Conservation (phyloP, 495 filamentous ascomycete species). For the Xylaria nigripes region DNA sequence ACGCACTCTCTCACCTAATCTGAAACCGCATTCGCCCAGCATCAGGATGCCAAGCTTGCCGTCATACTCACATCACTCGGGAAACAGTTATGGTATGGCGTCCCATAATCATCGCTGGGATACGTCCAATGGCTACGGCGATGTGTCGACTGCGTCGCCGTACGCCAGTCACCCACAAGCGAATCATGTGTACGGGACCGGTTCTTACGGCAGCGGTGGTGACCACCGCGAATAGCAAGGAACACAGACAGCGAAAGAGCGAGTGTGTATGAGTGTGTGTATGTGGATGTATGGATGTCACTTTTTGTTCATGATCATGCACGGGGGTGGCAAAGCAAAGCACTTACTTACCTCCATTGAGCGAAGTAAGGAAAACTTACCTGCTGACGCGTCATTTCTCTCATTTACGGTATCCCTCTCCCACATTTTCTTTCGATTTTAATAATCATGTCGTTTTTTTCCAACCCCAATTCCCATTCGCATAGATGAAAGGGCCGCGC, state of each 20-base stretch:
- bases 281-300: neutral
- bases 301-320: too few relatives aligned
- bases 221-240: slow-evolving; percentile 20
- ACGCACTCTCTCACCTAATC: slow-evolving; percentile 31
- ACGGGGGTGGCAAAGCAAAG: neutral
- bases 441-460: too few relatives aligned
- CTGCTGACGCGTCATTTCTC: too few relatives aligned
- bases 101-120: slow-evolving; percentile 20
- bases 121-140: slow-evolving; percentile 31
- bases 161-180: slow-evolving; percentile 30
- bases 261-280: too few relatives aligned
- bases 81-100: slow-evolving; percentile 21
- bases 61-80: slow-evolving; percentile 19
- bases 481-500: too few relatives aligned
- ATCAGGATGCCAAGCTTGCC: slow-evolving; percentile 27
- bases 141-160: slow-evolving; percentile 30
- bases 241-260: too few relatives aligned
- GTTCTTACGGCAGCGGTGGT: slow-evolving; percentile 33
- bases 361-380: neutral
- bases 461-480: too few relatives aligned
- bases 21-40: slow-evolving; percentile 33
- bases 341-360: too few relatives aligned
- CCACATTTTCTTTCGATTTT: neutral
- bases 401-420: too few relatives aligned
- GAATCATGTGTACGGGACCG: slow-evolving; percentile 33